These are phyloP conservation scores for Aphanomyces stellatus DNA, from an alignment of 352 stramenopile genomes.

Conservation along the genomic window DNA sequence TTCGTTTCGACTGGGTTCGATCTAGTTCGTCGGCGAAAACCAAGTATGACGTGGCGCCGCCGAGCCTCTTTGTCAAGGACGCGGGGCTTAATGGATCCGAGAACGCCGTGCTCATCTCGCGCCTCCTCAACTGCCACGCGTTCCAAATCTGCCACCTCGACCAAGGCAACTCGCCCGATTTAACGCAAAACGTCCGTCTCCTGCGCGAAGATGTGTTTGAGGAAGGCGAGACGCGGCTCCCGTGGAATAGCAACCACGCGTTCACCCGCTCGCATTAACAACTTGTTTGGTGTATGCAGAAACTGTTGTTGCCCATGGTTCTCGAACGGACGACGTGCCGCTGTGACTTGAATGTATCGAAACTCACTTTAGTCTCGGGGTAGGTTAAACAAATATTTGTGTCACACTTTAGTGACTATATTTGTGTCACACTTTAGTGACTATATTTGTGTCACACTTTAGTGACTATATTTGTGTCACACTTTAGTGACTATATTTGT, in stretches of 20 bases:
- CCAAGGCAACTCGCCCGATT: constrained; percentile 59
- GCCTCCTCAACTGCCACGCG: constrained; percentile 62
- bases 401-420: not conserved
- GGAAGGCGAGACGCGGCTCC: constrained; percentile 21
- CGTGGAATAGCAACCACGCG: constrained; percentile 33
- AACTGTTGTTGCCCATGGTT: not conserved
- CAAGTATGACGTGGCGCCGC: constrained; percentile 43
- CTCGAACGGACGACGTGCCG: not conserved
- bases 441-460: no score
- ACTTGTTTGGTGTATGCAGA: not conserved
- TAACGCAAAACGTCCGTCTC: constrained; percentile 80
- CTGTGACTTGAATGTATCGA: no score
- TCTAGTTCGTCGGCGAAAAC: no score
- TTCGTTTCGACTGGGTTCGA: no score
- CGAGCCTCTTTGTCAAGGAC: constrained; percentile 70
- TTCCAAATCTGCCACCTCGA: constrained; percentile 81
- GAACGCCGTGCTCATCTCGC: constrained; percentile 49
- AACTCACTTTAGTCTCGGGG: not conserved
- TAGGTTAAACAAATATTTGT: not conserved
- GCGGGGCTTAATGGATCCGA: constrained; percentile 55
- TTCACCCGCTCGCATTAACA: not conserved
- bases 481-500: no score
- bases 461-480: no score
- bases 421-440: not conserved
- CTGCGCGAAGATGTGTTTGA: constrained; percentile 38